phyloP scores from a whole-genome alignment of 768 basidiomycete species.

The Hydnum rufescens region DNA sequence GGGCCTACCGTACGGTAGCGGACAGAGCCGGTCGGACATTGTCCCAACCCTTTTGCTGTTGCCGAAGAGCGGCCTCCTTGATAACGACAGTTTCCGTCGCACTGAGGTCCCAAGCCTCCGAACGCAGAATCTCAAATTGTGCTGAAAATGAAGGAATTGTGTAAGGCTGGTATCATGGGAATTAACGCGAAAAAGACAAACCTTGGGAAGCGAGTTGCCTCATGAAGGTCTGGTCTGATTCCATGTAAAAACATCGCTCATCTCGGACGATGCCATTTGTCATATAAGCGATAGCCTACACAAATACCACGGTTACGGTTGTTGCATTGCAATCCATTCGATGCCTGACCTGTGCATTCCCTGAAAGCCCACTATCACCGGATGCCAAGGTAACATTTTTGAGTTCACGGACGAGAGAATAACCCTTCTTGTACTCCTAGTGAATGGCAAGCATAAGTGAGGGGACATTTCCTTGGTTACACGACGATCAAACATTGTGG shows the following conservation, averaged over 20 bases:
- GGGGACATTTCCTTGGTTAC: too few species aligned
- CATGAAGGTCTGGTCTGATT: background rate
- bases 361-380: background rate
- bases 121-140: background rate
- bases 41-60: background rate
- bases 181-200: background rate
- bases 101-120: slow-evolving; percentile 1
- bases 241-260: slow-evolving; percentile 3
- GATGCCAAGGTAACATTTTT: background rate
- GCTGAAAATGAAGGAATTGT: background rate
- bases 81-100: background rate
- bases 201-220: background rate
- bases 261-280: slow-evolving; percentile 2
- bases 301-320: background rate
- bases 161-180: background rate
- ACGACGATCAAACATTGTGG: background rate
- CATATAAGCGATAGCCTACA: slow-evolving; percentile 1
- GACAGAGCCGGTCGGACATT: background rate
- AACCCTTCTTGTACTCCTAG: slow-evolving; percentile 1
- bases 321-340: background rate
- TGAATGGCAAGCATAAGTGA: too few species aligned
- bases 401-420: background rate
- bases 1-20: background rate
- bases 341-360: slow-evolving; percentile 3
- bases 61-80: background rate